phyloP scores from a whole-genome alignment of 768 basidiomycete species.

The Podaxis sp. region DNA sequence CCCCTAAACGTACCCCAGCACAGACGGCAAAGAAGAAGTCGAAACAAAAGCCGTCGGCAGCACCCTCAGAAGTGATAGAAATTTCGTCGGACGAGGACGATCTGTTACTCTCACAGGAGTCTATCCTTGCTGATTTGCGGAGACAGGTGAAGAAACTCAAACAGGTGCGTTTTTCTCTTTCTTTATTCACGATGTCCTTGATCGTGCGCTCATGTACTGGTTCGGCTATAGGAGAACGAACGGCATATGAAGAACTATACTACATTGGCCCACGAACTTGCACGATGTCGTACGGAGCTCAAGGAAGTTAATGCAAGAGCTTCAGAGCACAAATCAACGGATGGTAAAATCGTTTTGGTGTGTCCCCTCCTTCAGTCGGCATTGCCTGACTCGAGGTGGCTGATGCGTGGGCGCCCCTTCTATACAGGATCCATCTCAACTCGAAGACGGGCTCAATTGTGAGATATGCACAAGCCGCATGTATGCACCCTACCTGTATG shows the following conservation, averaged over 20 bases:
- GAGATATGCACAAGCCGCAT: conserved; percentile 63
- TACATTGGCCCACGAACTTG: conserved; percentile 10
- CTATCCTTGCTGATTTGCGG: conserved; percentile 32
- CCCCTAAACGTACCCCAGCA: conserved; percentile 7
- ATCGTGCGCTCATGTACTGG: not conserved
- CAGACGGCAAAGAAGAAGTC: conserved; percentile 20
- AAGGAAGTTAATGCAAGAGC: conserved; percentile 5
- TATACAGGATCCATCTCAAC: conserved; percentile 35
- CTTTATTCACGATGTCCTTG: not conserved
- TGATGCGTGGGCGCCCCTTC: not conserved
- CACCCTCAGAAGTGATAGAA: conserved; percentile 44
- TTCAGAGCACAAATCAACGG: conserved; percentile 20
- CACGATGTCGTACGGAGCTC: conserved; percentile 3
- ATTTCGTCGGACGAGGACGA: conserved; percentile 57
- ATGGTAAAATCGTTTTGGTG: conserved; percentile 32
- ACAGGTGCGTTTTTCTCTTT: conserved; percentile 32
- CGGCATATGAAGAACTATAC: conserved; percentile 23
- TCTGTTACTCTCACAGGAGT: conserved; percentile 12
- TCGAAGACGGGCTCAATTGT: conserved; percentile 59
- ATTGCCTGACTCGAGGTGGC: not conserved
- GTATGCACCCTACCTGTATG: conserved; percentile 69
- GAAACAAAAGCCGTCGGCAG: conserved; percentile 14
- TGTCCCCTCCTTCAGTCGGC: conserved; percentile 6
- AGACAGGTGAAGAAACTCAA: conserved; percentile 40
- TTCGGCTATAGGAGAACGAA: conserved; percentile 28